Evolutionary conservation across 2,329 filamentous ascomycete genomes (phyloP), one percentile per base, ranked within the genome.

Genomic region (Sphaerulina musiva): DNA sequence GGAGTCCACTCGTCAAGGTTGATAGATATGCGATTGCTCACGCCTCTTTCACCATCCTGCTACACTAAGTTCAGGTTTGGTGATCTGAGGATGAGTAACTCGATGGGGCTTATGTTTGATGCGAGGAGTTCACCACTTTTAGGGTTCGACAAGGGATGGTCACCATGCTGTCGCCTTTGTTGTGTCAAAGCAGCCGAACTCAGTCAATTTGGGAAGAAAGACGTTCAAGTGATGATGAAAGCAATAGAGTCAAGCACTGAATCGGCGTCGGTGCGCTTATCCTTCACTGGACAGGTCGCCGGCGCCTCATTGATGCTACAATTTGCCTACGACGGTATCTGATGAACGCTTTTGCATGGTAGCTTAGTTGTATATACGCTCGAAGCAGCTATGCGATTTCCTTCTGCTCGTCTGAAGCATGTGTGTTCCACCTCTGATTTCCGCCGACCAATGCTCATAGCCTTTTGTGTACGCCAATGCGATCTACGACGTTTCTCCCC

Each of bases 61-160:
- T 65, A 49, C 54, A 51, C 53, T 53, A 32, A 48, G 43, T 55
- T 46, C 48, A 44, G 53, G 48, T 20, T 44, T 48, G 53, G 38
- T 66, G 57, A 48, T 32, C 52, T n/a, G 34, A 38, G 34, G 62
- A 68, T 72, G 74, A 80, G 88, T 95, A 95, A 97, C 92, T 95
- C 91, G 90, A 97, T 95, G 92, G 92, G 92, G 92, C 92, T 96
- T 90, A 97, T 95, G 96, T 89, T 96, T 87, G 92, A 90, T 81
- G 87, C 91, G 90, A 95, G 89, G 87, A 86, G 87, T 80, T 77
- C 77, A 64, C 55, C 53, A 67, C 69, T 58, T 66, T 72, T 70
- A 67, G 72, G 73, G 73, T 75, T 70, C 72, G 73, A 66, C 57
- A 66, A 68, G 61, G 53, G 61, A 44, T 44, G 40, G 46, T 23